Evolutionary conservation across 768 basidiomycete species (phyloP).

Genomic region (Termitomyces sp.): DNA sequence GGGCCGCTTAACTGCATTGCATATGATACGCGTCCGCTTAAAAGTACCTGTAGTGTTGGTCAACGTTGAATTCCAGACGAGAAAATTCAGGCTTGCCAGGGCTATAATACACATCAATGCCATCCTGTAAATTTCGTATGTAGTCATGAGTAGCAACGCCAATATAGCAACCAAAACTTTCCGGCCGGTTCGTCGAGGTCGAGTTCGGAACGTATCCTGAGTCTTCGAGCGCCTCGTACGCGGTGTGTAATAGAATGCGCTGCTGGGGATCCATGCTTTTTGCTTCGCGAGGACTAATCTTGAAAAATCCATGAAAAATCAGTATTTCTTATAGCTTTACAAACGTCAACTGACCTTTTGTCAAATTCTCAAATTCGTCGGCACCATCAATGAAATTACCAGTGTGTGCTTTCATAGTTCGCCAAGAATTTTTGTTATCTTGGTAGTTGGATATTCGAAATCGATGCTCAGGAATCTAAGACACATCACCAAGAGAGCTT

Average conservation of each 20-base stretch:
- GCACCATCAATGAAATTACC: slow-evolving; percentile 63
- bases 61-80: not conserved
- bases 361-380: slow-evolving; percentile 65
- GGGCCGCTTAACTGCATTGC: slow-evolving; percentile 65
- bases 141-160: slow-evolving; percentile 73
- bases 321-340: not conserved
- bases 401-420: slow-evolving; percentile 42
- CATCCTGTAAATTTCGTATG: slow-evolving; percentile 51
- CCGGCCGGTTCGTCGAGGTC: slow-evolving; percentile 44
- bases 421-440: slow-evolving; percentile 23
- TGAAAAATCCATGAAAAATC: slow-evolving; percentile 43
- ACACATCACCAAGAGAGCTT: slow-evolving; percentile 1
- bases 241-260: slow-evolving; percentile 58
- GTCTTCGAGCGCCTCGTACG: slow-evolving; percentile 63
- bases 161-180: slow-evolving; percentile 58
- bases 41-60: slow-evolving; percentile 6
- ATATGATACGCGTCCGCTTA: slow-evolving; percentile 69
- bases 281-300: slow-evolving; percentile 69
- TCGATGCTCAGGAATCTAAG: slow-evolving; percentile 55
- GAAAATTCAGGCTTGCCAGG: slow-evolving; percentile 38
- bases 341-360: slow-evolving; percentile 31
- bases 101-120: slow-evolving; percentile 67
- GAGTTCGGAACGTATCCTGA: slow-evolving; percentile 64
- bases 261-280: slow-evolving; percentile 76
- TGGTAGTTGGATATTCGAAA: slow-evolving; percentile 42